These are phyloP conservation scores for Erythrophleum ivorense DNA, from an alignment of 331 rosid genomes.

Conservation along the genomic window DNA sequence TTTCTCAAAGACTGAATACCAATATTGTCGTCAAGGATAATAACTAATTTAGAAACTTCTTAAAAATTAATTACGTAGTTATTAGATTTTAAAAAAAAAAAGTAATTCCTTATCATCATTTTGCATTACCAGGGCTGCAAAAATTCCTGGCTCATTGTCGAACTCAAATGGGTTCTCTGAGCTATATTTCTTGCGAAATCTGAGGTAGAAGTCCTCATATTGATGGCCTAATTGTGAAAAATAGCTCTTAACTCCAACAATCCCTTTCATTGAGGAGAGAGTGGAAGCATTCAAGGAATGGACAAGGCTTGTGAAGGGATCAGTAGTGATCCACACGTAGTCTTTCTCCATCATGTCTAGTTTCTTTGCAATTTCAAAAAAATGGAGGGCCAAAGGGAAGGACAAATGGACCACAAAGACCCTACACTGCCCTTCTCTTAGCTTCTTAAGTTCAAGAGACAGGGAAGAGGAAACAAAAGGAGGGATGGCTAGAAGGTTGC, in stretches of 20 bases:
- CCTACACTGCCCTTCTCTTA: conserved; percentile 42
- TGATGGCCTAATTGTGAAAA: neutral
- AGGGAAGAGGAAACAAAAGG: conserved; percentile 41
- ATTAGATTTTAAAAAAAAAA: no score
- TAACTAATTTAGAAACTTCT: no score
- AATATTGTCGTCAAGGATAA: no score
- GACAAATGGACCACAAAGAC: conserved; percentile 54
- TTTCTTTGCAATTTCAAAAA: conserved; percentile 45
- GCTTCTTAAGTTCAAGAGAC: conserved; percentile 39
- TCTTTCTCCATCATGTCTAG: conserved; percentile 51
- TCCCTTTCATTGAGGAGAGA: conserved; percentile 47
- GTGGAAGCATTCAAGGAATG: conserved; percentile 49
- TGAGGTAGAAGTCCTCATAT: conserved; percentile 21
- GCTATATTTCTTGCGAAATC: conserved; percentile 41
- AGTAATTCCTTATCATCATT: no score
- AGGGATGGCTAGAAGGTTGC: conserved; percentile 42
- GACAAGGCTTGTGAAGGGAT: conserved; percentile 50
- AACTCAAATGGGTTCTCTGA: conserved; percentile 41
- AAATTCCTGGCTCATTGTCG: conserved; percentile 50
- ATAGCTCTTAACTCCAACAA: conserved; percentile 49
- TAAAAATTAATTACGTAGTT: no score
- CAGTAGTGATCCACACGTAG: conserved; percentile 57
- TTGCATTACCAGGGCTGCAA: conserved; percentile 24
- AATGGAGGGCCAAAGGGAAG: conserved; percentile 28
- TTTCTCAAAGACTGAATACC: no score